Conservation (phyloP, 2,329 filamentous ascomycete genomes). For the Fusarium irregulare region DNA sequence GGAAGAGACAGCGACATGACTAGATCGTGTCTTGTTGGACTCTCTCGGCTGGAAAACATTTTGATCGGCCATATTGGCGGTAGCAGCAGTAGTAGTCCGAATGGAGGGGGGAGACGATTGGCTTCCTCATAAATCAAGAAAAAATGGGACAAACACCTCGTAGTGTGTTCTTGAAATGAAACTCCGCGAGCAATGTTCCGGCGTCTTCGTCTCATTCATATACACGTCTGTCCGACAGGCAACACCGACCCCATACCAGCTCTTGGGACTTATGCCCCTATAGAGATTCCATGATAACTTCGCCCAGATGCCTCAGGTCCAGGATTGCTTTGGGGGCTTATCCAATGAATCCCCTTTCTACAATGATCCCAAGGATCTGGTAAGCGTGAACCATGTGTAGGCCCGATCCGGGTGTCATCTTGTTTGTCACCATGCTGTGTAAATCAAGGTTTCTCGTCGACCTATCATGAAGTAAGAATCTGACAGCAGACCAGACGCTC, state of each 20-base stretch:
- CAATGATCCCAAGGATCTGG: constrained; percentile 17
- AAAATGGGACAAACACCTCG: not conserved
- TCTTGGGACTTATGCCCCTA: constrained; percentile 1
- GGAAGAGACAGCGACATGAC: constrained; percentile 1
- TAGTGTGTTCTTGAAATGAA: not conserved
- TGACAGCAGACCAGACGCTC: constrained; percentile 37
- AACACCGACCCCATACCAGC: constrained; percentile 11
- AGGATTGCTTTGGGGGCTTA: constrained; percentile 21
- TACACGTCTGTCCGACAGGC: constrained; percentile 1
- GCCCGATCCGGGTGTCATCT: constrained; percentile 31
- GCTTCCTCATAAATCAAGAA: not conserved
- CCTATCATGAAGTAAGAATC: constrained; percentile 41
- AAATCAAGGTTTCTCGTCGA: constrained; percentile 4
- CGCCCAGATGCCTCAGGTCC: constrained; percentile 11
- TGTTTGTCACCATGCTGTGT: constrained; percentile 27
- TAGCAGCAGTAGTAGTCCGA: not conserved
- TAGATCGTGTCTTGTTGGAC: constrained; percentile 17
- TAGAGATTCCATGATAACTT: constrained; percentile 17
- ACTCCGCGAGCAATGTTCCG: not conserved
- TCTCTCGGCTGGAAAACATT: constrained; percentile 1
- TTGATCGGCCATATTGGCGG: constrained; percentile 16
- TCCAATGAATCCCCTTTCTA: constrained; percentile 15
- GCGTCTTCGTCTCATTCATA: constrained; percentile 14
- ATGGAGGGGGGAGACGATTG: not conserved
- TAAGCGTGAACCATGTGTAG: constrained; percentile 36